Base-by-base conservation (phyloP, 176 grass and related monocot species). In the Bromus sterilis region DNA sequence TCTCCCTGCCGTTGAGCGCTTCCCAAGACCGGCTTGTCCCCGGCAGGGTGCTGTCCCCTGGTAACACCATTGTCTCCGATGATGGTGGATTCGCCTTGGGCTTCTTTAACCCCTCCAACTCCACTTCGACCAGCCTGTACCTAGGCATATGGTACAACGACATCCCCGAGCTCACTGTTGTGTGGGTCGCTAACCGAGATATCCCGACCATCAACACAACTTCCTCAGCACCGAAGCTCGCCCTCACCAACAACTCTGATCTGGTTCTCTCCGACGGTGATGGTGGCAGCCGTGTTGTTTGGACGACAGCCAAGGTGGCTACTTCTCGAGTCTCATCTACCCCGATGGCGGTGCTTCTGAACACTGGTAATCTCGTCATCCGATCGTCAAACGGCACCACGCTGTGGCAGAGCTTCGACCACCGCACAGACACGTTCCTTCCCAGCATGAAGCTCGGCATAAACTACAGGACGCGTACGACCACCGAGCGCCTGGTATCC, bases 361-460 rank as follows among this genome's bases (percentile, higher is more conserved):
- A 79, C 34, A 60, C 43, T 0, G 88, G 88, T n/a, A 86, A 86
- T 56, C 74, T 90, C 32, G 23, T 86, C 20, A 7, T 90, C 6
- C 84, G 58, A 25, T 60, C 58, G 2, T 11, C 65, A 3, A 36
- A 40, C 9, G 77, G 56, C 43, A 41, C 7, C 3, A 21, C 58
- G 0, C 3, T 85, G 16, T 89, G 87, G 87, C 71, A 89, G 76
- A 89, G 76, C 34, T 84, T 84, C 55, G 77, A 80, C 9, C 16
- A 78, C 23, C 73, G 63, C 0, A 34, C 56, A 0, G 75, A 83
- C 75, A 74, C 80, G 0, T 13, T 48, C 4, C 25, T 88, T 13
- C 86, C 80, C 3, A 67, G 75, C 25, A 78, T 79, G 80, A 83
- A 75, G 34, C 0, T 90, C 2, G 15, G 56, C 14, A 7, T 59